A percentile compares a stretch with the other conserved stretches of the same genome.
phyloP scores from a whole-genome alignment of 2,329 filamentous ascomycete genomes.

The Fusarium aywerte region DNA sequence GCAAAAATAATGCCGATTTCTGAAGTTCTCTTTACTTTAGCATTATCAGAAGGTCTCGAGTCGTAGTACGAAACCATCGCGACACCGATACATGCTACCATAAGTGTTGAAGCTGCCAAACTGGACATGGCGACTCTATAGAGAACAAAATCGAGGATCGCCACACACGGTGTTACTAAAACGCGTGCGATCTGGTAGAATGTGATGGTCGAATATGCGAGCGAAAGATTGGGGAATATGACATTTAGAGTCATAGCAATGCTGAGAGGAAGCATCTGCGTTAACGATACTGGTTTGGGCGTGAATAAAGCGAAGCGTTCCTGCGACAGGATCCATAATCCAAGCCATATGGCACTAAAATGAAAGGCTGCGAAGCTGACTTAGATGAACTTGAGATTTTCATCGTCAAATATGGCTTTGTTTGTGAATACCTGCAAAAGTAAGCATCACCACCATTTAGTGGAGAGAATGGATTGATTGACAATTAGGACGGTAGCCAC shows the following conservation, averaged over 20 bases:
- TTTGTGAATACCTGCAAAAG: constrained; percentile 71
- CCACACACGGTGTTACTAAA: constrained; percentile 72
- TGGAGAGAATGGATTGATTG: accelerated
- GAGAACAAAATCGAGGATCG: constrained; percentile 71
- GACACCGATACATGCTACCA: constrained; percentile 72
- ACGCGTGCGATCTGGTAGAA: constrained; percentile 78
- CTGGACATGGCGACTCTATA: constrained; percentile 66
- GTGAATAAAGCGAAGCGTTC: constrained; percentile 68
- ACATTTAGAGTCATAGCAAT: constrained; percentile 76
- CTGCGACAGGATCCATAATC: constrained; percentile 69
- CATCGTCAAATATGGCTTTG: constrained; percentile 75
- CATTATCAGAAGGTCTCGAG: background rate
- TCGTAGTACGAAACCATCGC: constrained; percentile 72
- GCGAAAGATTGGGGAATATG: constrained; percentile 73
- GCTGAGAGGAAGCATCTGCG: constrained; percentile 71
- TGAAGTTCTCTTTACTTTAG: constrained; percentile 60
- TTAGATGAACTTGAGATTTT: constrained; percentile 66
- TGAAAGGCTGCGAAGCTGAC: constrained; percentile 75
- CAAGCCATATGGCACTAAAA: constrained; percentile 72
- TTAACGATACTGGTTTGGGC: constrained; percentile 61
- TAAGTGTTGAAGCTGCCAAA: constrained; percentile 64
- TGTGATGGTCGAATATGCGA: constrained; percentile 74
- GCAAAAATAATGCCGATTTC: constrained; percentile 72
- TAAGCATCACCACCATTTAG: background rate
- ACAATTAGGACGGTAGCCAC: background rate